Percentiles rank a stretch among this genome's conserved stretches.
Evolutionary conservation across 2,329 filamentous ascomycete species (phyloP).

Genomic region (Fusarium nanum): DNA sequence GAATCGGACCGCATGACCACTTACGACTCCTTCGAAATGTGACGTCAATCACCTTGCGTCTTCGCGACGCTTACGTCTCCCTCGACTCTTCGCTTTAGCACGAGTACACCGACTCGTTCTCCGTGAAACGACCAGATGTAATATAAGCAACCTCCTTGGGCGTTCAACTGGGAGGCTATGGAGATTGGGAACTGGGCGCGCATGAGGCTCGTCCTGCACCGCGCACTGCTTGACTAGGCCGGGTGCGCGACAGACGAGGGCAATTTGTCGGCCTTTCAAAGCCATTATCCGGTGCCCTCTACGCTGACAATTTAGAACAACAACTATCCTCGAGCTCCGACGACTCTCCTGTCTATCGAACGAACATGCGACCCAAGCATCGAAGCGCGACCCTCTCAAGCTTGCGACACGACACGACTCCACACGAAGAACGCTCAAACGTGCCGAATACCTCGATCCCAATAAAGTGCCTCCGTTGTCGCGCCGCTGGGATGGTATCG

Average conservation of each 20-base stretch:
- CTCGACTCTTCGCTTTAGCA: too few relatives aligned
- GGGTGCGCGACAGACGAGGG: too few relatives aligned
- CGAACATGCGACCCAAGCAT: neutral
- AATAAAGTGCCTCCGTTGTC: rapidly evolving
- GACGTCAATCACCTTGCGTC: neutral
- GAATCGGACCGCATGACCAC: rapidly evolving
- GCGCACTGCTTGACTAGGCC: too few relatives aligned
- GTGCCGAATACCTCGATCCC: neutral
- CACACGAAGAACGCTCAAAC: neutral
- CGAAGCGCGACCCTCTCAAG: too few relatives aligned
- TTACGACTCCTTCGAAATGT: neutral
- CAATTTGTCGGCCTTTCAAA: too few relatives aligned
- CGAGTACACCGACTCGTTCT: neutral
- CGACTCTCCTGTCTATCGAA: neutral
- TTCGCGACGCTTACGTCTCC: neutral
- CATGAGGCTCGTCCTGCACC: too few relatives aligned
- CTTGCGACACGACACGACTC: neutral
- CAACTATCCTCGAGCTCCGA: neutral
- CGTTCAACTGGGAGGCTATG: too few relatives aligned
- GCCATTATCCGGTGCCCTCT: neutral
- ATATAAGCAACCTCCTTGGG: too few relatives aligned
- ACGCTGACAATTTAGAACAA: neutral
- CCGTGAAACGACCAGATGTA: too few relatives aligned
- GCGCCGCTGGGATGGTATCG: neutral
- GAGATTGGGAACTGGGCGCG: too few relatives aligned